Evolutionary conservation across 2,329 filamentous ascomycete genomes (phyloP).

Genomic region (Alternaria hordeiaustralica): DNA sequence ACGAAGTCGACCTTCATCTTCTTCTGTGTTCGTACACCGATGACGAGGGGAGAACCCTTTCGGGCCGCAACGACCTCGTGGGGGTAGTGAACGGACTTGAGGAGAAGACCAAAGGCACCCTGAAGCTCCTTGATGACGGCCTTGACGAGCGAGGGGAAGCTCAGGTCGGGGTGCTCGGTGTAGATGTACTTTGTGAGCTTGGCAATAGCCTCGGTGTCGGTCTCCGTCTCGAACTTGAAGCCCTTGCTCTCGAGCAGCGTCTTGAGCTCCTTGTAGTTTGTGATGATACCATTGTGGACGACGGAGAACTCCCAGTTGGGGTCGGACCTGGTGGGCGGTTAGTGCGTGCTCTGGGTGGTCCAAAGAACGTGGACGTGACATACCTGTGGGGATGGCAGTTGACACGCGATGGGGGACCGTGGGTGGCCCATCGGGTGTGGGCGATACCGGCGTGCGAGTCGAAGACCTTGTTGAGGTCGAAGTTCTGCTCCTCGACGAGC

Average conservation of each 20-base stretch:
- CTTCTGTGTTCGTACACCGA: slow-evolving; percentile 94
- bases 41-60: slow-evolving; percentile 96
- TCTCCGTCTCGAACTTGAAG: slow-evolving; percentile 98
- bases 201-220: slow-evolving; percentile 98
- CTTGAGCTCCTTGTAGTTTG: slow-evolving; percentile 99
- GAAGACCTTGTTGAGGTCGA: slow-evolving; percentile 90
- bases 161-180: slow-evolving; percentile 90
- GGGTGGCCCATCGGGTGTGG: slow-evolving; percentile 98
- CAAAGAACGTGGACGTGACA: slow-evolving; percentile 38
- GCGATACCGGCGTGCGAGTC: slow-evolving; percentile 98
- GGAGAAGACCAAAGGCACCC: slow-evolving; percentile 93
- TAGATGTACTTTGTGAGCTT: slow-evolving; percentile 99
- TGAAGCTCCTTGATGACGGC: slow-evolving; percentile 98
- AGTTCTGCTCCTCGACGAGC: slow-evolving; percentile 82
- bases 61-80: slow-evolving; percentile 97
- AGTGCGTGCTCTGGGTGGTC: slow-evolving; percentile 15
- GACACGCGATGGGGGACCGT: slow-evolving; percentile 87
- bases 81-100: slow-evolving; percentile 98
- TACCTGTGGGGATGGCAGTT: slow-evolving; percentile 99
- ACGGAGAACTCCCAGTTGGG: slow-evolving; percentile 94
- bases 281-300: slow-evolving; percentile 99
- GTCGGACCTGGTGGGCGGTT: slow-evolving; percentile 72
- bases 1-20: slow-evolving; percentile 99
- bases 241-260: slow-evolving; percentile 91
- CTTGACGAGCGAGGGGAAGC: slow-evolving; percentile 96